These are phyloP conservation scores for Tylopilus plumbeoviolaceoides DNA, from an alignment of 768 basidiomycete genomes.

Conservation along the genomic window DNA sequence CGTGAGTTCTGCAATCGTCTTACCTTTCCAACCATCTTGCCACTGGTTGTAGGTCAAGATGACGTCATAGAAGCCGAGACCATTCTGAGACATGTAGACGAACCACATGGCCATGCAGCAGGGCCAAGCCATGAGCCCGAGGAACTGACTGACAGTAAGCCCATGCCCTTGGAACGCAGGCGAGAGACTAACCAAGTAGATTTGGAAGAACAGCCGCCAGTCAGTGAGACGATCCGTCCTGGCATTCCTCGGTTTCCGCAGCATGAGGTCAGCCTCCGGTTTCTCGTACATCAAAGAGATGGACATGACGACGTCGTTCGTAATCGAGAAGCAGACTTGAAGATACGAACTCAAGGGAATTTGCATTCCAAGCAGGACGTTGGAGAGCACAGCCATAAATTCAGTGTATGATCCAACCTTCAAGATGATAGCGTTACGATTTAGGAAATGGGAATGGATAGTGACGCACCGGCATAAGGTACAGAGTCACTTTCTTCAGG, in stretches of 20 bases:
- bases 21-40: slow-evolving; percentile 34
- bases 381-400: slow-evolving; percentile 51
- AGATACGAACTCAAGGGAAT: slow-evolving; percentile 51
- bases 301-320: slow-evolving; percentile 49
- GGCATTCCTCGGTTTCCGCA: slow-evolving; percentile 46
- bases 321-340: slow-evolving; percentile 54
- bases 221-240: slow-evolving; percentile 48
- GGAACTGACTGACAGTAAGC: slow-evolving; percentile 31
- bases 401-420: slow-evolving; percentile 58
- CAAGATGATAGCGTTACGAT: background rate
- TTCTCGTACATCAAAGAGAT: slow-evolving; percentile 51
- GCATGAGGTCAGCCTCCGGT: slow-evolving; percentile 47
- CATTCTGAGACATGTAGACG: slow-evolving; percentile 37
- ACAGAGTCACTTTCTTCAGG: slow-evolving; percentile 48
- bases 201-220: slow-evolving; percentile 46
- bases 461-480: slow-evolving; percentile 39
- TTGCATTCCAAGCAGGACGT: slow-evolving; percentile 57
- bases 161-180: background rate
- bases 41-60: slow-evolving; percentile 42
- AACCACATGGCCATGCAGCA: slow-evolving; percentile 42
- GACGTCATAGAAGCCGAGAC: slow-evolving; percentile 35
- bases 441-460: background rate
- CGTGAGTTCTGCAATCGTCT: slow-evolving; percentile 26
- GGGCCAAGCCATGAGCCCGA: slow-evolving; percentile 44
- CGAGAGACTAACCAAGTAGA: slow-evolving; percentile 37